Evolutionary conservation across 148 eudicot species (phyloP).

Genomic region (Amaranthus cruentus): DNA sequence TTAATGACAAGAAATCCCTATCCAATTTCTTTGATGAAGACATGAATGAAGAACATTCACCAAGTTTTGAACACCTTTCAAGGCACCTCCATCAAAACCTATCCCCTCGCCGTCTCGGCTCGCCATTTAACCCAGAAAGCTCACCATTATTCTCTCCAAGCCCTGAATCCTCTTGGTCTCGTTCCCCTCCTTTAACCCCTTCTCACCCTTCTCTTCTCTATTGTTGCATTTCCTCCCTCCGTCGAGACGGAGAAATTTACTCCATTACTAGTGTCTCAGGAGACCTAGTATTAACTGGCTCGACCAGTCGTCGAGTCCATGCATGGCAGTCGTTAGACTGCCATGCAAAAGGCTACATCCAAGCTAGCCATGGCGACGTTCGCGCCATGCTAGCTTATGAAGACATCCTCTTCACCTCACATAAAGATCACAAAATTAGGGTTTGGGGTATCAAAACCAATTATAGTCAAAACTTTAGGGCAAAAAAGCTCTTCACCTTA

Average conservation of each 20-base stretch:
- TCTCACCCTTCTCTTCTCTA: constrained; percentile 39
- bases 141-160: constrained; percentile 28
- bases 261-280: constrained; percentile 30
- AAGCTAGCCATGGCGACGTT: constrained; percentile 37
- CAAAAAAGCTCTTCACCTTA: constrained; percentile 42
- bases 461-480: constrained; percentile 23
- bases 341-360: constrained; percentile 42
- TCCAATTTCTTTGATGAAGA: constrained; percentile 19
- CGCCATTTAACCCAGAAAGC: not conserved
- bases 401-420: constrained; percentile 48
- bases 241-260: constrained; percentile 43
- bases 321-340: constrained; percentile 52
- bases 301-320: constrained; percentile 44
- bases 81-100: not conserved
- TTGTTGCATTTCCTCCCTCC: constrained; percentile 62
- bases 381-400: constrained; percentile 44
- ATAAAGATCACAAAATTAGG: constrained; percentile 44
- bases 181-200: constrained; percentile 38
- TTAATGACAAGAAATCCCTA: constrained; percentile 11
- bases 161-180: constrained; percentile 45
- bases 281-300: constrained; percentile 43
- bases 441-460: constrained; percentile 30
- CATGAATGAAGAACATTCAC: constrained; percentile 4
- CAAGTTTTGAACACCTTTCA: constrained; percentile 8
- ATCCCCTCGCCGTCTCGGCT: not conserved